Evolutionary conservation across 1,139 yeast genomes (phyloP).

Genomic region (Sugiyamaella japonica): DNA sequence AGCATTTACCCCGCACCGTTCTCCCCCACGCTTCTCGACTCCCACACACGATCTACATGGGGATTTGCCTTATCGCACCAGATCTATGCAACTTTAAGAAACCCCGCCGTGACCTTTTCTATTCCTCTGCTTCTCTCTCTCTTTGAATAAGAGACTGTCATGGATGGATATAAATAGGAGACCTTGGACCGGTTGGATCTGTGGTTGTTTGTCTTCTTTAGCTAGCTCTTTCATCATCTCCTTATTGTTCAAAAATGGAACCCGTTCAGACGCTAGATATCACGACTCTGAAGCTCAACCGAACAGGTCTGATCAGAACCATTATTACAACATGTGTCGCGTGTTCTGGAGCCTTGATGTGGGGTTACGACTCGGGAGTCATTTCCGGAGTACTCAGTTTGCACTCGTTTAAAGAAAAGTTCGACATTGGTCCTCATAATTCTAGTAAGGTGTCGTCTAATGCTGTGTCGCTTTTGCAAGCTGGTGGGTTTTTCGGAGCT

Average conservation of each 20-base stretch:
- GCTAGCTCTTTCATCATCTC: too few species aligned
- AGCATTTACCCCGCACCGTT: neutral
- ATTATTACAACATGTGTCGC: conserved; percentile 32
- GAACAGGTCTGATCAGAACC: conserved; percentile 18
- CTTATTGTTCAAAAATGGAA: neutral
- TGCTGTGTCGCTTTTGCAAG: conserved; percentile 91
- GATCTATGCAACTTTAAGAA: conserved; percentile 1
- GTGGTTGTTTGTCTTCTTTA: too few species aligned
- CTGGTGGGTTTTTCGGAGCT: conserved; percentile 69
- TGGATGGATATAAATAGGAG: conserved; percentile 6
- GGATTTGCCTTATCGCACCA: neutral
- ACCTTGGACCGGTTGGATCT: neutral
- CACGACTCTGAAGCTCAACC: conserved; percentile 11
- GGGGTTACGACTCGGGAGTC: conserved; percentile 50
- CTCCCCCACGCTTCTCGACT: conserved; percentile 6
- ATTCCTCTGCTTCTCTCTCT: neutral
- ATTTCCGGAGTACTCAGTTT: conserved; percentile 58
- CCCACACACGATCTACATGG: conserved; percentile 2
- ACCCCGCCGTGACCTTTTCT: neutral
- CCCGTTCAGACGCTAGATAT: conserved; percentile 8
- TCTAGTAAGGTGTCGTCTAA: conserved; percentile 60
- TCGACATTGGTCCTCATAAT: conserved; percentile 42
- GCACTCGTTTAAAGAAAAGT: conserved; percentile 49
- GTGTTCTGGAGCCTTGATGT: conserved; percentile 38
- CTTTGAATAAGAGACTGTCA: too few species aligned